Evolutionary conservation across 1,139 yeast species (phyloP).

Genomic region (Tardiomyces blankii): DNA sequence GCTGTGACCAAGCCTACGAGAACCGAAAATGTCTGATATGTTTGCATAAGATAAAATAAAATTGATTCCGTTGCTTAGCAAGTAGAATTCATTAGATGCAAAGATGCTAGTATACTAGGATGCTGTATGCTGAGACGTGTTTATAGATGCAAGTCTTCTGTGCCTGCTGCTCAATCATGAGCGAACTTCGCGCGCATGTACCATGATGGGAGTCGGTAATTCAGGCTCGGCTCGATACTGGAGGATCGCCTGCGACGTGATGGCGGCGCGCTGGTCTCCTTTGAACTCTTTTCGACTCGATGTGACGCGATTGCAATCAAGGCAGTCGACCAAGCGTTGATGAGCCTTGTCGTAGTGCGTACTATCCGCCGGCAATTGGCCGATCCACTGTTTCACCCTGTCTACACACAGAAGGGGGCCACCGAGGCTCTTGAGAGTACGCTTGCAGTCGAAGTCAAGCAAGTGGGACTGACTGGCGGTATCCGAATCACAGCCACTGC

Average conservation of each 20-base stretch:
- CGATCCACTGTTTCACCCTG: neutral
- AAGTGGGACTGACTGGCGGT: neutral
- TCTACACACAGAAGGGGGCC: neutral
- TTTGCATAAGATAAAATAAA: neutral
- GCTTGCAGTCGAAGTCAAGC: neutral
- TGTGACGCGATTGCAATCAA: neutral
- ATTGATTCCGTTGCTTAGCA: neutral
- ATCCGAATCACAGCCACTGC: too few species aligned
- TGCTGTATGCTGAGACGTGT: too few species aligned
- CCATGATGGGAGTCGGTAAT: neutral
- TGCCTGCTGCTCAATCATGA: too few species aligned
- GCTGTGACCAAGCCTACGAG: slow-evolving; percentile 21
- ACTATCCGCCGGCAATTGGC: neutral
- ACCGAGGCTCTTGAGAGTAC: neutral
- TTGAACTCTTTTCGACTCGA: neutral
- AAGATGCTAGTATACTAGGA: too few species aligned
- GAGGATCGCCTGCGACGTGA: neutral
- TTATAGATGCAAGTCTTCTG: too few species aligned
- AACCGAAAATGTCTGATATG: neutral
- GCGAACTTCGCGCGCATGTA: too few species aligned
- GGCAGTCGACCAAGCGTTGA: neutral
- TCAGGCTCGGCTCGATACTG: neutral
- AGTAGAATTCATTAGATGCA: neutral
- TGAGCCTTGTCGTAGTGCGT: neutral
- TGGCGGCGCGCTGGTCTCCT: neutral